A percentile compares a stretch with the other conserved stretches of the same genome.
phyloP scores from a whole-genome alignment of 192 early-diverging fungal species.

The Backusella tarrabulga region DNA sequence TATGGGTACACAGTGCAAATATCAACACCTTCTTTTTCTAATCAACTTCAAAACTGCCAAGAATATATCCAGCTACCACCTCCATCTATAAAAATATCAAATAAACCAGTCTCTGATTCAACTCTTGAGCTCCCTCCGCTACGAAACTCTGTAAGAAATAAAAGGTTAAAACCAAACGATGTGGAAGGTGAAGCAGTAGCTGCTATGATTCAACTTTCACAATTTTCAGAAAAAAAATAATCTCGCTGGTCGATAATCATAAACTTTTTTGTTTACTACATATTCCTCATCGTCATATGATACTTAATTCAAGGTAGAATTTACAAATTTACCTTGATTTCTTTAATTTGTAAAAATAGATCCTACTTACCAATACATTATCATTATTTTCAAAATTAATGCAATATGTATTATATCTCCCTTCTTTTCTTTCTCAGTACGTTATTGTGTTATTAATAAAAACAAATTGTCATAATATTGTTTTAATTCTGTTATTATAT shows the following conservation, averaged over 20 bases:
- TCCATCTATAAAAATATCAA: neutral
- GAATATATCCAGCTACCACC: neutral
- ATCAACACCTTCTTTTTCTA: neutral
- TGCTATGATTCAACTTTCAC: slow-evolving; percentile 16
- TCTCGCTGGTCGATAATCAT: neutral
- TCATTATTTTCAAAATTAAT: neutral
- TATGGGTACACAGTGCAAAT: neutral
- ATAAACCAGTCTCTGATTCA: neutral
- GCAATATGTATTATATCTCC: neutral
- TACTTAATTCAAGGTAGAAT: too few species aligned
- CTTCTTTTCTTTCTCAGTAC: neutral
- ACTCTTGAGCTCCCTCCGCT: neutral
- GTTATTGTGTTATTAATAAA: too few species aligned
- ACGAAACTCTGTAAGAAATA: neutral
- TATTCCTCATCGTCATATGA: neutral
- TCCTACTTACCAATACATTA: neutral
- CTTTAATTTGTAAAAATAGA: neutral
- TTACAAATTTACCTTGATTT: neutral
- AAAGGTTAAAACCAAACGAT: neutral
- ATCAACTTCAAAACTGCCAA: neutral
- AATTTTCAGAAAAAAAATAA: neutral
- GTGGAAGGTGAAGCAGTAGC: neutral
- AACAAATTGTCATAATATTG: too few species aligned
- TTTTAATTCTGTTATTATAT: too few species aligned
- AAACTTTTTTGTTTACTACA: neutral